These are phyloP conservation scores for Globisporangium ultimum DNA, from an alignment of 352 stramenopile genomes.

Conservation along the genomic window DNA sequence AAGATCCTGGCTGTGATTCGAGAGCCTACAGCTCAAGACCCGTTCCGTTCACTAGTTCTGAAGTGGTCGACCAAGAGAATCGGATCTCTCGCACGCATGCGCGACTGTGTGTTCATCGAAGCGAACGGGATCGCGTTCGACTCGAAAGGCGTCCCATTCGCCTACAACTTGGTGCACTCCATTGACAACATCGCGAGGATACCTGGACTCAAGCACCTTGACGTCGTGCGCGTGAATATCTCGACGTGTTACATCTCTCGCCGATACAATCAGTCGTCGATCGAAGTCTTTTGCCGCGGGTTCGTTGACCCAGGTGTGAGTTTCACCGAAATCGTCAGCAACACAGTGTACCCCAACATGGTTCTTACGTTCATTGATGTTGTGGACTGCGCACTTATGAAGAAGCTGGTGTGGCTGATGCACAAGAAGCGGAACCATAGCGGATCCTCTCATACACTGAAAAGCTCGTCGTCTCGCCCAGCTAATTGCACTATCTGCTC, in stretches of 20 bases:
- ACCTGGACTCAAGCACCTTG: constrained; percentile 6
- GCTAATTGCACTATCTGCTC: constrained; percentile 5
- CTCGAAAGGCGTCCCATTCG: constrained; percentile 21
- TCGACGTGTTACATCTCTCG: constrained; percentile 5
- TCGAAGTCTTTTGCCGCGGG: constrained; percentile 6
- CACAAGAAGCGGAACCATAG: neutral
- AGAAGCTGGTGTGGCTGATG: constrained; percentile 10
- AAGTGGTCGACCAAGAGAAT: constrained; percentile 43
- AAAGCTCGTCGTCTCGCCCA: neutral
- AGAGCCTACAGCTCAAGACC: constrained; percentile 27
- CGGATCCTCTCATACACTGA: neutral
- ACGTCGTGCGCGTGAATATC: constrained; percentile 12
- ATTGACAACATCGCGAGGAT: constrained; percentile 15
- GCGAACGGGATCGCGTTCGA: constrained; percentile 33
- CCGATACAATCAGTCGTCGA: neutral
- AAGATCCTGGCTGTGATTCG: constrained; percentile 33
- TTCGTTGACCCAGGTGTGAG: neutral
- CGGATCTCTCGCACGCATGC: constrained; percentile 30
- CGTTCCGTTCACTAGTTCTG: constrained; percentile 36
- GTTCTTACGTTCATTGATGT: constrained; percentile 1
- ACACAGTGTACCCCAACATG: neutral
- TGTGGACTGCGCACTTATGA: constrained; percentile 8
- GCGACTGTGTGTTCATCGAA: constrained; percentile 54
- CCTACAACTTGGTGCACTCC: constrained; percentile 21
- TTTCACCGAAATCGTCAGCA: neutral